Evolutionary conservation across 495 filamentous ascomycete species (phyloP).

Genomic region (Podospora pseudocomata): DNA sequence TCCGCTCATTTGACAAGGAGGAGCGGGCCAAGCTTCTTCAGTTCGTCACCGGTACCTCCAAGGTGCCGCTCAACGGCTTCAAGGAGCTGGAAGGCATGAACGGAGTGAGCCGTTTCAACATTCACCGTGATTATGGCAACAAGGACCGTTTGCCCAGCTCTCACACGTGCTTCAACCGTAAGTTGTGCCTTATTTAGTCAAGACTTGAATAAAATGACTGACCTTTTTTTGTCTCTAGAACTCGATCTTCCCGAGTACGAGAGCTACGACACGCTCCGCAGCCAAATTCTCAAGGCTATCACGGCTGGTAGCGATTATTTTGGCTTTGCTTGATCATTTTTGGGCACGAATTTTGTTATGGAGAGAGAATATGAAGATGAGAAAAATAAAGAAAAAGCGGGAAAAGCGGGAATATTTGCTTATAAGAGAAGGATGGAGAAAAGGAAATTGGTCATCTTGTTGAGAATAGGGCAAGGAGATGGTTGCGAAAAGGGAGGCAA

Average conservation of each 20-base stretch:
- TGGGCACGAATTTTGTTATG: too few relatives aligned
- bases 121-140: slow-evolving; percentile 96
- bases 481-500: neutral
- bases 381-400: neutral
- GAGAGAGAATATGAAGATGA: neutral
- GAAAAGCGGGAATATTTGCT: neutral
- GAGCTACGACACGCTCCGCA: slow-evolving; percentile 83
- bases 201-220: slow-evolving; percentile 32
- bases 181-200: slow-evolving; percentile 44
- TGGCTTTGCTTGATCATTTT: slow-evolving; percentile 73
- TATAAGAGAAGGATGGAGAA: neutral
- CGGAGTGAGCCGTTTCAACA: slow-evolving; percentile 95
- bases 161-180: slow-evolving; percentile 99
- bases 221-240: slow-evolving; percentile 50
- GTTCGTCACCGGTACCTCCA: slow-evolving; percentile 97
- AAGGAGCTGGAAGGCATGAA: slow-evolving; percentile 99
- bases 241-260: slow-evolving; percentile 99
- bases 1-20: slow-evolving; percentile 98
- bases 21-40: slow-evolving; percentile 96
- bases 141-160: slow-evolving; percentile 94
- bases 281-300: slow-evolving; percentile 88
- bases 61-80: slow-evolving; percentile 98
- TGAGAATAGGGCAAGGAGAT: neutral
- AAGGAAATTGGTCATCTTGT: too few relatives aligned
- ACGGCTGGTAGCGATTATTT: slow-evolving; percentile 97